phyloP scores from a whole-genome alignment of 805 yeast species.

The Candida jianshihensis region DNA sequence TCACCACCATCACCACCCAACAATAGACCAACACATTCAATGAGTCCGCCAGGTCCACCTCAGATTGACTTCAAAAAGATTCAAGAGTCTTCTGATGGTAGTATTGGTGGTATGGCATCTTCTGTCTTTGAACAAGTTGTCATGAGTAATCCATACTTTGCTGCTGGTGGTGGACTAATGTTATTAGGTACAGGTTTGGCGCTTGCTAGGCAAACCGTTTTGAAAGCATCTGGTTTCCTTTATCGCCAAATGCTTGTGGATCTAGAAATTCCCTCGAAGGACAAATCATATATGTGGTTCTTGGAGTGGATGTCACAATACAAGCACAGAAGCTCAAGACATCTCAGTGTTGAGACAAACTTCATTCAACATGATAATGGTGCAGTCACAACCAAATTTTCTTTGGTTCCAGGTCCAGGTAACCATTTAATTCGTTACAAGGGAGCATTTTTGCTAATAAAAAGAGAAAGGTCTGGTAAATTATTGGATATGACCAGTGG shows the following conservation, averaged over 20 bases:
- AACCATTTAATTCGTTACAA: constrained; percentile 79
- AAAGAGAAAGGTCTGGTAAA: constrained; percentile 85
- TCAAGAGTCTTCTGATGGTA: constrained; percentile 15
- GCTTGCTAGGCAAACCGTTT: constrained; percentile 60
- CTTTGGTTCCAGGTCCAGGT: constrained; percentile 96
- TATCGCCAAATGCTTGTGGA: constrained; percentile 86
- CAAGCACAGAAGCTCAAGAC: constrained; percentile 70
- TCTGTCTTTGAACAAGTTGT: constrained; percentile 46
- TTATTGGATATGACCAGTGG: constrained; percentile 86
- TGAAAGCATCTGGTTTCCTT: constrained; percentile 55
- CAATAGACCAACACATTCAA: constrained; percentile 1
- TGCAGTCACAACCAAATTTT: constrained; percentile 76
- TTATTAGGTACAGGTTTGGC: constrained; percentile 87
- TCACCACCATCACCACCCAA: constrained; percentile 2
- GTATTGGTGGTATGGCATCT: constrained; percentile 24
- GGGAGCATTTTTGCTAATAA: constrained; percentile 83
- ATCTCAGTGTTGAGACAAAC: constrained; percentile 83
- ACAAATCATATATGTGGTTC: constrained; percentile 91
- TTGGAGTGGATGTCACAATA: constrained; percentile 91
- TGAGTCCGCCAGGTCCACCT: constrained; percentile 12
- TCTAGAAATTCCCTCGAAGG: constrained; percentile 87
- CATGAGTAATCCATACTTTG: constrained; percentile 84
- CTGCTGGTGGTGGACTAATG: constrained; percentile 98
- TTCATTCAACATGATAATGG: constrained; percentile 90
- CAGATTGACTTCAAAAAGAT: constrained; percentile 18